Evolutionary conservation across 2,329 filamentous ascomycete species (phyloP).

Genomic region (Colletotrichum navitas): DNA sequence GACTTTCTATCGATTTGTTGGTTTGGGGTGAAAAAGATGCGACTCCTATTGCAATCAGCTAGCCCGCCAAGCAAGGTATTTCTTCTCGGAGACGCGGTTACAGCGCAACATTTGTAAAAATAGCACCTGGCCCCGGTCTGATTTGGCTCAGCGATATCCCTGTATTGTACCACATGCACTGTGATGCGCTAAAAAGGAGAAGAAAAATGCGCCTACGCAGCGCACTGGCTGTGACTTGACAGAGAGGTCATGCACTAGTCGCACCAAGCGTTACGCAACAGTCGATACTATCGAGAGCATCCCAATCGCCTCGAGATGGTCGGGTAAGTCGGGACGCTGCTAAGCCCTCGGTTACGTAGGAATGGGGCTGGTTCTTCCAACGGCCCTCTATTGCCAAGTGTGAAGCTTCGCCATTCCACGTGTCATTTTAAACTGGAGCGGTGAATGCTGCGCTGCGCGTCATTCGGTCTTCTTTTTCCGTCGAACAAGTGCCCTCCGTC

Average conservation of each 20-base stretch:
- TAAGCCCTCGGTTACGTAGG: constrained; percentile 38
- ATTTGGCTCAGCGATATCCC: neutral
- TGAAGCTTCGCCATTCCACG: constrained; percentile 40
- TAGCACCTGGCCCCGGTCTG: neutral
- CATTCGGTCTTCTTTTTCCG: constrained; percentile 2
- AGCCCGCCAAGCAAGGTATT: neutral
- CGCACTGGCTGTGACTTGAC: neutral
- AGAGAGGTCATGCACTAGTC: neutral
- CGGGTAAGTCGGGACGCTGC: constrained; percentile 39
- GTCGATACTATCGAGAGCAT: neutral
- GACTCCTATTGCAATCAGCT: neutral
- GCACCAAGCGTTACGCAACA: neutral
- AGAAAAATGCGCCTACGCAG: neutral
- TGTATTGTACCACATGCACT: neutral
- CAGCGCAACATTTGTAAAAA: neutral
- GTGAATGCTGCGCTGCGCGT: constrained; percentile 27
- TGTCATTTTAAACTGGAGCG: constrained; percentile 41
- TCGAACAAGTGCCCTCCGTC: neutral
- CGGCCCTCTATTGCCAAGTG: constrained; percentile 28
- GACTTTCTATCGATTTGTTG: neutral
- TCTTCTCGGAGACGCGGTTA: neutral
- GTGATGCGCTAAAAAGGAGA: neutral
- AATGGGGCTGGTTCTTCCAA: constrained; percentile 20
- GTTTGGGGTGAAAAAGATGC: neutral
- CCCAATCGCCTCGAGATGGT: neutral